A percentile compares a stretch with the other conserved stretches of the same genome.
phyloP scores from a whole-genome alignment of 257 asterid species.

The Scutellaria barbata region DNA sequence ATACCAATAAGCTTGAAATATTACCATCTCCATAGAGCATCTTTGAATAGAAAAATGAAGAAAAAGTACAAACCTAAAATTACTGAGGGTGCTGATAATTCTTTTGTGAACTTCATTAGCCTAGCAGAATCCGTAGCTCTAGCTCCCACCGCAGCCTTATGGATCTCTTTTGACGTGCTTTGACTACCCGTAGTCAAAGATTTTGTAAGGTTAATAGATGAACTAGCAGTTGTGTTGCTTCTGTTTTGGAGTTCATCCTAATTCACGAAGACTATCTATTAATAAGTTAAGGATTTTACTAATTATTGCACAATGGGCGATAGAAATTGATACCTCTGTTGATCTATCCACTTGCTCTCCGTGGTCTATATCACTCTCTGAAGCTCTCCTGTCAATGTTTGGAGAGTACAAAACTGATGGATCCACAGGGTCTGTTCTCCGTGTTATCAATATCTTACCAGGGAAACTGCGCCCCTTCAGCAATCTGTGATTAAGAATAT shows the following conservation, averaged over 20 bases:
- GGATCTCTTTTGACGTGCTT: slow-evolving; percentile 58
- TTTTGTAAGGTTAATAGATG: slow-evolving; percentile 54
- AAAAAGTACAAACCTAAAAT: slow-evolving; percentile 63
- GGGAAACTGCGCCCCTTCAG: slow-evolving; percentile 98
- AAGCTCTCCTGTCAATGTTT: slow-evolving; percentile 47
- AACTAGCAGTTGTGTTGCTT: slow-evolving; percentile 53
- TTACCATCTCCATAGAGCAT: slow-evolving; percentile 8
- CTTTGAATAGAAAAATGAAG: slow-evolving; percentile 21
- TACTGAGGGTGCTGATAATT: slow-evolving; percentile 74
- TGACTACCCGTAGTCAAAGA: slow-evolving; percentile 49
- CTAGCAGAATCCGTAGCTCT: slow-evolving; percentile 97
- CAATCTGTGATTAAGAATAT: slow-evolving; percentile 54
- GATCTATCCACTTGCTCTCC: slow-evolving; percentile 53
- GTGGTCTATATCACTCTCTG: slow-evolving; percentile 54
- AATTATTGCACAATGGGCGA: background rate
- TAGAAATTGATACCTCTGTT: slow-evolving; percentile 55
- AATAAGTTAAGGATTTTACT: slow-evolving; percentile 16
- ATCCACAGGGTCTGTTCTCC: slow-evolving; percentile 68
- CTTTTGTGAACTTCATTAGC: slow-evolving; percentile 87
- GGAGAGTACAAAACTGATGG: slow-evolving; percentile 67
- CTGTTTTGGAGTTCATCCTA: slow-evolving; percentile 69
- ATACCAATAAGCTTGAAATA: slow-evolving; percentile 16
- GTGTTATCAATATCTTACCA: slow-evolving; percentile 82
- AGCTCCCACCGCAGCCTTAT: slow-evolving; percentile 72
- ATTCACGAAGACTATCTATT: slow-evolving; percentile 31